Base-by-base conservation (phyloP, 2,329 filamentous ascomycete genomes). In the Aphanocladium album region DNA sequence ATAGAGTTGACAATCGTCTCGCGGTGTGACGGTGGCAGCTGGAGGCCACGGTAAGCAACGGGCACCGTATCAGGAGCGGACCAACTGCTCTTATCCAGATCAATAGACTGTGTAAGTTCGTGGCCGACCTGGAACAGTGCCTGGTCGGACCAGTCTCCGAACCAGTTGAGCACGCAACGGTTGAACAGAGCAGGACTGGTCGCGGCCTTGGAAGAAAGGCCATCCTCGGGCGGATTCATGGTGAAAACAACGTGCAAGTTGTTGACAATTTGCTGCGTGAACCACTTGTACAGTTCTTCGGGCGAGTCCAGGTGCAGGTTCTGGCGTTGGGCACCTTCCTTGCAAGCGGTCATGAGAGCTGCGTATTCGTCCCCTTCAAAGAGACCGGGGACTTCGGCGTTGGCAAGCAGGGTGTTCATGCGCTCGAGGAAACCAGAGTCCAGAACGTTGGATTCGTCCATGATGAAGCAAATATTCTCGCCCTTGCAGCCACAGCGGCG, bases 221-320 rank as follows among this genome's bases (percentile, higher is more conserved):
- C 93, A 67, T 95, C 95, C 71, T 97, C 91, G 0, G 95, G 96
- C 16, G 95, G 95, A 74, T 99, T 99, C 95, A 99, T 99, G 3
- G 95, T 99, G 74, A 99, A 99, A 23, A 99, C 95, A 52, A 99
- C 95, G 70, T 99, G 95, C 45, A 99, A 79, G 71, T 99, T 99
- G 80, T 96, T 96, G 73, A 99, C 90, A 69, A 99, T 98, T 74
- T 99, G 95, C 69, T 96, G 91, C 0, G 96, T 99, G 78, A 99
- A 99, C 95, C 95, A 99, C 78, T 98, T 98, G 83, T 99, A 99
- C n/a, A 99, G 81, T 75, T 99, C 95, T 77, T 99, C 96, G 67
- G 96, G 93, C 1, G 95, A 98, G 76, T 99, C 95, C 1, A 99
- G 84, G 62, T 98, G 86, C 62, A 98, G 82, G 52, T 95, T 95